Conservation (phyloP, 108 stramenopile species). For the Cylindrotheca closterium region DNA sequence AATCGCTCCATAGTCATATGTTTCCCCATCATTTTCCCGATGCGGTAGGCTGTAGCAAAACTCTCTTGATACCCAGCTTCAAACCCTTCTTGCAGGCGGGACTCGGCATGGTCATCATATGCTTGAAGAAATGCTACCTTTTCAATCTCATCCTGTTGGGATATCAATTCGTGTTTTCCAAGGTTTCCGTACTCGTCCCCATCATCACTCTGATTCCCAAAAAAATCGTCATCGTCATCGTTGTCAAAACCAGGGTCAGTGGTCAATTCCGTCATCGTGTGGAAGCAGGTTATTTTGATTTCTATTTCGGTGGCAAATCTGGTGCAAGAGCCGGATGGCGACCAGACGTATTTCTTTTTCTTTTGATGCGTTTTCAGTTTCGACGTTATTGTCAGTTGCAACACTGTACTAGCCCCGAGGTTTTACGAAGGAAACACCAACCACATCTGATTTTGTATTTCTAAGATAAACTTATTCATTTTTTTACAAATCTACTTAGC, state of each 20-base stretch:
- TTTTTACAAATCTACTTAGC: too few species aligned
- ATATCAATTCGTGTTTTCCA: conserved; percentile 8
- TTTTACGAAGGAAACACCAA: too few species aligned
- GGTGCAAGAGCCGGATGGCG: too few species aligned
- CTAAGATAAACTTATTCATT: too few species aligned
- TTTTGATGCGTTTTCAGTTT: too few species aligned
- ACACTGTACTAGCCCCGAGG: too few species aligned
- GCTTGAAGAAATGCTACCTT: conserved; percentile 60
- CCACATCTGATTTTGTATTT: too few species aligned
- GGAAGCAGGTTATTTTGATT: neutral
- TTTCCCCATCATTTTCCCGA: conserved; percentile 54
- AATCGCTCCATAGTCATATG: neutral
- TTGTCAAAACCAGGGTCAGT: conserved; percentile 2
- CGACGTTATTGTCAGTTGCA: too few species aligned
- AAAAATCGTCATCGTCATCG: conserved; percentile 36
- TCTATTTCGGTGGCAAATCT: neutral
- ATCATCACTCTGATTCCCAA: conserved; percentile 17
- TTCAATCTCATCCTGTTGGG: conserved; percentile 16
- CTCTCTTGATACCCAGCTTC: conserved; percentile 62
- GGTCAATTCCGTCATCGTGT: neutral
- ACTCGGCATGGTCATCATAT: conserved; percentile 67
- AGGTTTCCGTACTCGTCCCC: conserved; percentile 10
- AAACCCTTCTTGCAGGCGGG: conserved; percentile 75
- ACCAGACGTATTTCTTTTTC: too few species aligned
- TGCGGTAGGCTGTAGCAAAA: conserved; percentile 39